These are phyloP conservation scores for Thielaviopsis populi DNA, from an alignment of 2,329 filamentous ascomycete genomes.

Conservation along the genomic window DNA sequence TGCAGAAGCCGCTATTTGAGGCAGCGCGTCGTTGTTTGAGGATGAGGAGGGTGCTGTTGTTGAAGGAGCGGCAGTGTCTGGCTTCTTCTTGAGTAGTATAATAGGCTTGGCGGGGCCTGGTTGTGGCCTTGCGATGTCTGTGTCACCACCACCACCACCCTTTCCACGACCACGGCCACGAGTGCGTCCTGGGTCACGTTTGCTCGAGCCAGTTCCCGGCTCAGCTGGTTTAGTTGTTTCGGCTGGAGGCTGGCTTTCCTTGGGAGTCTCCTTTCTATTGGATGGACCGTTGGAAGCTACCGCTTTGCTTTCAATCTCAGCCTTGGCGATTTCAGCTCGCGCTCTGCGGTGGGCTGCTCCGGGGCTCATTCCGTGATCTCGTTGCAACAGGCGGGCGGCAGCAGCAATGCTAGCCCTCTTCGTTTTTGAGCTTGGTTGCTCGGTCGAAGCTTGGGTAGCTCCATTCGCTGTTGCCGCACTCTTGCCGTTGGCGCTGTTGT, in stretches of 20 bases:
- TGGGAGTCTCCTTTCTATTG: conserved; percentile 2
- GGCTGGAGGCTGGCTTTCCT: neutral
- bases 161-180: conserved; percentile 25
- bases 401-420: conserved; percentile 46
- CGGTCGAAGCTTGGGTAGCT: neutral
- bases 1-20: conserved; percentile 20
- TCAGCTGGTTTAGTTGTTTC: conserved; percentile 13
- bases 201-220: conserved; percentile 1
- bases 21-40: conserved; percentile 18
- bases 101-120: conserved; percentile 23
- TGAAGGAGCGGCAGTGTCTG: conserved; percentile 18
- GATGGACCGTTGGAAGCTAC: conserved; percentile 8
- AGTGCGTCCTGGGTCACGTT: conserved; percentile 10
- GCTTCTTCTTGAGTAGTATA: conserved; percentile 31
- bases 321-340: conserved; percentile 42
- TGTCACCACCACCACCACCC: conserved; percentile 26
- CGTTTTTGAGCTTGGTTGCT: conserved; percentile 28
- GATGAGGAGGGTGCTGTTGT: conserved; percentile 13
- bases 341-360: conserved; percentile 47
- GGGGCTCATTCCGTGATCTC: conserved; percentile 49
- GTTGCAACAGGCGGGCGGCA: conserved; percentile 49
- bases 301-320: conserved; percentile 33
- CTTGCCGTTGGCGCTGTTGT: conserved; percentile 21
- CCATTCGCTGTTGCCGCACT: conserved; percentile 22
- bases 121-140: conserved; percentile 20